phyloP scores from a whole-genome alignment of 2,329 filamentous ascomycete genomes.

The Calycina herbarum region DNA sequence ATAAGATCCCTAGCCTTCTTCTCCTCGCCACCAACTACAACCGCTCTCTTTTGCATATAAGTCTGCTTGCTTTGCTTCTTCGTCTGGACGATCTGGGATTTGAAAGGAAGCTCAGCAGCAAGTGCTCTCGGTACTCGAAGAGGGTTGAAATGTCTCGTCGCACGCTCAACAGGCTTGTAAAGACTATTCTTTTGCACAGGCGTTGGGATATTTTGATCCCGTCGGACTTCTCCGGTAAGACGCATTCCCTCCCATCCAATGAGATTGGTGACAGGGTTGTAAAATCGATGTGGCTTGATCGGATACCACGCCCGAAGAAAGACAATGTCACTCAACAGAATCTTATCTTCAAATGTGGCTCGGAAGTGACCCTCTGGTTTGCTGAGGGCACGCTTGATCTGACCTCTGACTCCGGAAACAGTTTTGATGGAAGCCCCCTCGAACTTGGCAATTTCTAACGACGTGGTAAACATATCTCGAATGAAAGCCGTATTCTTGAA shows the following conservation, averaged over 20 bases:
- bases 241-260: conserved; percentile 92
- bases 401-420: conserved; percentile 90
- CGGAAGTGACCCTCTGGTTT: conserved; percentile 96
- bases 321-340: conserved; percentile 93
- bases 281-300: conserved; percentile 91
- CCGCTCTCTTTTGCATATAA: conserved; percentile 93
- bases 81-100: conserved; percentile 82
- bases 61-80: conserved; percentile 78
- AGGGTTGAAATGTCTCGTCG: conserved; percentile 74
- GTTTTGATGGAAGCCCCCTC: conserved; percentile 95
- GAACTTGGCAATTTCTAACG: conserved; percentile 96
- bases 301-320: conserved; percentile 97
- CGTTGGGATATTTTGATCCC: conserved; percentile 70
- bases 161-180: conserved; percentile 70
- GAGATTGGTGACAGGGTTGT: conserved; percentile 93
- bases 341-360: conserved; percentile 98
- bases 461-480: conserved; percentile 94
- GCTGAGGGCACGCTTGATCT: conserved; percentile 92
- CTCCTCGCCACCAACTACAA: conserved; percentile 84
- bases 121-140: conserved; percentile 72
- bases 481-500: conserved; percentile 99
- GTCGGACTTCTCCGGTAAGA: conserved; percentile 86
- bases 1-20: conserved; percentile 84
- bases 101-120: conserved; percentile 85
- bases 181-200: conserved; percentile 81